Base-by-base conservation (phyloP, 768 basidiomycete genomes). In the Serendipita vermifera region DNA sequence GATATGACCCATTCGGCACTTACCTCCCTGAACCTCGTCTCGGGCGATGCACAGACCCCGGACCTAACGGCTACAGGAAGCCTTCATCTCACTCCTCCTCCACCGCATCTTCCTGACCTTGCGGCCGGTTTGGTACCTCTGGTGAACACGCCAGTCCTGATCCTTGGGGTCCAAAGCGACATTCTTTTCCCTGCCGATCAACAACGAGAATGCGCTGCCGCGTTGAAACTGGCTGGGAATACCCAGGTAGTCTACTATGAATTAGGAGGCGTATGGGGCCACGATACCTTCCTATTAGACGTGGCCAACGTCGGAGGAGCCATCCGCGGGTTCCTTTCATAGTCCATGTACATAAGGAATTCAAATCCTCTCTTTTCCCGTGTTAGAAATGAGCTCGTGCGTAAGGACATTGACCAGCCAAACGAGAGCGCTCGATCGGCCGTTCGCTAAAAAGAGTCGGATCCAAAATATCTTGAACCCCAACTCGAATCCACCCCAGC, bases 251-350 rank as follows among this genome's bases (percentile, higher is more conserved):
- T 87, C 58, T 98, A 97, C 69, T 99, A 94, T 66, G 96, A 98
- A 70, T 77, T 98, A 2, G 94, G 94, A 26, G 93, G 94, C 6
- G 93, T 98, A n/a, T 98, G 92, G 93, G 96, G 96, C 1, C 94
- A 99, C 65, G 94, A 99, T 70, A 97, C 92, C 20, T 97, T 97
- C 72, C 72, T 98, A 81, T 72, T 96, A 62, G 92, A 96, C 65
- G 81, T 88, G 6, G 73, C 84, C 59, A 92, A 90, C 63, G 89
- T 97, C 0, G 91, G 91, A 6, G 85, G 91, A 1, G 92, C 91
- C 1, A 83, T 97, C 56, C 77, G 87, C 59, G 92, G 92, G 0
- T 94, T 96, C 73, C 70, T 96, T 62, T 81, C 68, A 58, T 70
- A 56, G 31, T 24, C 27, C 15, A n/a, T n/a, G n/a, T n/a, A n/a